phyloP scores from a whole-genome alignment of 306 rosid genomes.

The Erythrophleum fordii region DNA sequence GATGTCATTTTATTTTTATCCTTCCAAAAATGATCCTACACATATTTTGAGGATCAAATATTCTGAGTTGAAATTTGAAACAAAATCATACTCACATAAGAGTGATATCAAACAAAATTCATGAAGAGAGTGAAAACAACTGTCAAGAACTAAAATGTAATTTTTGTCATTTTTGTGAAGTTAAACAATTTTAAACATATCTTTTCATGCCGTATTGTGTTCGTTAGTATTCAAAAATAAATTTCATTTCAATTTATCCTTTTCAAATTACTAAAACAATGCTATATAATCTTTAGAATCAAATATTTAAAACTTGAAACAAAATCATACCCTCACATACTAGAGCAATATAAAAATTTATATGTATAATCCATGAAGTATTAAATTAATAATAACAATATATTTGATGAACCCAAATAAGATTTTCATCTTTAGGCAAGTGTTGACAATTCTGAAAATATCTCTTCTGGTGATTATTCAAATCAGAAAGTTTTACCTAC shows the following conservation, averaged over 20 bases:
- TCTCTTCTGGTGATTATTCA: conserved; percentile 8
- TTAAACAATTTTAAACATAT: neutral
- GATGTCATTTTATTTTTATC: neutral
- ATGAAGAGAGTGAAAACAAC: no score
- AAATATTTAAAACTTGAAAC: no score
- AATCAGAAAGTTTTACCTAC: conserved; percentile 3
- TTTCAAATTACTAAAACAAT: no score
- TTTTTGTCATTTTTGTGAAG: neutral
- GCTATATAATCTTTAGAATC: no score
- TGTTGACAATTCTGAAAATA: neutral
- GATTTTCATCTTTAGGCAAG: neutral
- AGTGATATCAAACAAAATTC: no score
- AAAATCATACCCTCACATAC: no score
- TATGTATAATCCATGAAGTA: no score
- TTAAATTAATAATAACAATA: no score
- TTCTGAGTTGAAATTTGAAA: neutral
- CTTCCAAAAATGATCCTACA: no score
- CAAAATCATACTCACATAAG: neutral
- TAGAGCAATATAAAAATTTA: no score
- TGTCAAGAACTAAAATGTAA: neutral
- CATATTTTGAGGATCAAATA: neutral
- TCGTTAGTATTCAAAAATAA: no score
- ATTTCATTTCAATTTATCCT: no score
- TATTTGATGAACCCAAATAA: neutral
- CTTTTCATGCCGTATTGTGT: neutral